These are phyloP conservation scores for Diutina scorzettiae DNA, from an alignment of 1,139 yeast species.

Conservation along the genomic window DNA sequence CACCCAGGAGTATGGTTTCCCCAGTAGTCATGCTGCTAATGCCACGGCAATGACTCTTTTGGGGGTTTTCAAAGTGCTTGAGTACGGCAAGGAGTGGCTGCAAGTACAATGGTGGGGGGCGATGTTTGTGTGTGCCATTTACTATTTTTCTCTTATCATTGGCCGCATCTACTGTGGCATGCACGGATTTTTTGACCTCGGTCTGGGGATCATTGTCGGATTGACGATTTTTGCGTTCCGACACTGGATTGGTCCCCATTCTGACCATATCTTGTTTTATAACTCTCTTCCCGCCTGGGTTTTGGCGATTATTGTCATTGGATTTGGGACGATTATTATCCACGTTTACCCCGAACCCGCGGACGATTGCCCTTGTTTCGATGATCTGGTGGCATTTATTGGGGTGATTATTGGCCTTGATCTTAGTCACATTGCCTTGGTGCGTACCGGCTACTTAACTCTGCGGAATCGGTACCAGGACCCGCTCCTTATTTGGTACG, in stretches of 20 bases:
- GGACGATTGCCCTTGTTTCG: slow-evolving; percentile 94
- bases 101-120: slow-evolving; percentile 8
- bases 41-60: slow-evolving; percentile 69
- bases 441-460: slow-evolving; percentile 16
- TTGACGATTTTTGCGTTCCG: slow-evolving; percentile 31
- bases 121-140: slow-evolving; percentile 20
- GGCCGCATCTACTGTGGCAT: slow-evolving; percentile 94
- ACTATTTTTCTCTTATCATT: slow-evolving; percentile 54
- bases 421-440: slow-evolving; percentile 36
- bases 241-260: slow-evolving; percentile 18
- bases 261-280: slow-evolving; percentile 26
- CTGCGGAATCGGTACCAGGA: slow-evolving; percentile 13
- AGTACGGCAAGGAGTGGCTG: slow-evolving; percentile 9
- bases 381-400: slow-evolving; percentile 86
- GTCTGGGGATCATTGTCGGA: slow-evolving; percentile 60
- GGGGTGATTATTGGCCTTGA: slow-evolving; percentile 80
- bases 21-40: slow-evolving; percentile 86
- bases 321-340: slow-evolving; percentile 36
- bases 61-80: slow-evolving; percentile 19
- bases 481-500: slow-evolving; percentile 29
- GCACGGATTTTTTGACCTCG: slow-evolving; percentile 85
- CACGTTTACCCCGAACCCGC: slow-evolving; percentile 76
- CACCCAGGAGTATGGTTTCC: slow-evolving; percentile 89
- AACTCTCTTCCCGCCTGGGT: slow-evolving; percentile 9
- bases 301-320: slow-evolving; percentile 16